These are phyloP conservation scores for Serendipita sp. DNA, from an alignment of 768 basidiomycete species.

Conservation along the genomic window DNA sequence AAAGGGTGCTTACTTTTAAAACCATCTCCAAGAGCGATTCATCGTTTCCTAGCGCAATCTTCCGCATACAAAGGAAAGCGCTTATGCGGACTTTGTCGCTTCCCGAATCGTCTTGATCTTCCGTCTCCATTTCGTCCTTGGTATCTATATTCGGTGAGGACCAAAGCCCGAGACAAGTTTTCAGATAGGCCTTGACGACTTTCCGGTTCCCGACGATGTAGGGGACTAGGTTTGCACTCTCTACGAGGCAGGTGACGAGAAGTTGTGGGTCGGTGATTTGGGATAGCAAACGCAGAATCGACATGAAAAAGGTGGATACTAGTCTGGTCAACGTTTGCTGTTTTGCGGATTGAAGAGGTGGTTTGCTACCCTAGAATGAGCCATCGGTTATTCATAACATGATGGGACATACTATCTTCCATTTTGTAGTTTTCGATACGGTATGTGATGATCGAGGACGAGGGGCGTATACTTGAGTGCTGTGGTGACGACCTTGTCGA, in stretches of 20 bases:
- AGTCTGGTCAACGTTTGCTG: slow-evolving; percentile 75
- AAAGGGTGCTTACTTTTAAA: slow-evolving; percentile 46
- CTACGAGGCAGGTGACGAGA: slow-evolving; percentile 55
- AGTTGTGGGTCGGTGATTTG: slow-evolving; percentile 50
- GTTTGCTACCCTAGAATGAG: slow-evolving; percentile 40
- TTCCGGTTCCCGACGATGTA: slow-evolving; percentile 76
- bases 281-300: slow-evolving; percentile 60
- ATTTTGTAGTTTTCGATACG: slow-evolving; percentile 63
- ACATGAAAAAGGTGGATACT: slow-evolving; percentile 79
- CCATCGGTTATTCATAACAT: too few relatives aligned
- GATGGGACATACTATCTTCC: slow-evolving; percentile 63
- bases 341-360: slow-evolving; percentile 65
- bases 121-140: background rate
- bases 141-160: slow-evolving; percentile 32
- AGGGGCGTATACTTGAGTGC: slow-evolving; percentile 82
- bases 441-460: slow-evolving; percentile 71
- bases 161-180: slow-evolving; percentile 81
- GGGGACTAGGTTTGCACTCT: slow-evolving; percentile 79
- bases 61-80: slow-evolving; percentile 71
- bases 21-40: slow-evolving; percentile 69
- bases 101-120: background rate
- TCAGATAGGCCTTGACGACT: slow-evolving; percentile 71
- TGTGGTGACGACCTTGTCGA: slow-evolving; percentile 80
- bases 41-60: slow-evolving; percentile 60
- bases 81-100: slow-evolving; percentile 71